These are phyloP conservation scores for Neoboletus brunneissimus DNA, from an alignment of 768 basidiomycete species.

Conservation along the genomic window DNA sequence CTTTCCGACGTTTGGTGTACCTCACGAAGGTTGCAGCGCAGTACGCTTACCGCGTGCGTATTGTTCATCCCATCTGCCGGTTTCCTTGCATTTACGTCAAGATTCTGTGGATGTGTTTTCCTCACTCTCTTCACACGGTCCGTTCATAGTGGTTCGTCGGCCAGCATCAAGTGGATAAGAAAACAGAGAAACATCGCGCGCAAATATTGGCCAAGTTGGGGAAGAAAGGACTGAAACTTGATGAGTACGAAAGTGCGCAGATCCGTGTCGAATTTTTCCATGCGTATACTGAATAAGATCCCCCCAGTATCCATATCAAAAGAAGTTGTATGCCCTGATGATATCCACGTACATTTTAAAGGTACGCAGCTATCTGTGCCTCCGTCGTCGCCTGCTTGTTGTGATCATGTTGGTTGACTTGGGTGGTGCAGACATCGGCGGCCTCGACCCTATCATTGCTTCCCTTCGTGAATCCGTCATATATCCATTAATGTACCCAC, in stretches of 20 bases:
- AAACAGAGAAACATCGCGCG: slow-evolving; percentile 64
- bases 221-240: slow-evolving; percentile 69
- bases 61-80: neutral
- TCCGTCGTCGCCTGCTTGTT: neutral
- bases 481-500: slow-evolving; percentile 88
- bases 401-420: neutral
- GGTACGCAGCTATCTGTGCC: slow-evolving; percentile 42
- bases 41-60: slow-evolving; percentile 67
- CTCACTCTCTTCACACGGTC: neutral
- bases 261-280: neutral
- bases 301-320: slow-evolving; percentile 75
- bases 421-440: slow-evolving; percentile 71
- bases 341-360: slow-evolving; percentile 71
- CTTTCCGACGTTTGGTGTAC: neutral
- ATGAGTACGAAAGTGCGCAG: slow-evolving; percentile 85
- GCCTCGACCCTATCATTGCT: slow-evolving; percentile 85
- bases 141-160: slow-evolving; percentile 63
- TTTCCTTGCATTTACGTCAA: neutral
- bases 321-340: slow-evolving; percentile 90
- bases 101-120: neutral
- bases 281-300: neutral
- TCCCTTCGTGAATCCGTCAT: slow-evolving; percentile 94
- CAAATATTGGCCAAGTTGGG: slow-evolving; percentile 70
- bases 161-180: slow-evolving; percentile 48
- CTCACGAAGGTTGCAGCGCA: slow-evolving; percentile 67